Base-by-base conservation (phyloP, 352 stramenopile genomes). In the Phytophthora quininea region DNA sequence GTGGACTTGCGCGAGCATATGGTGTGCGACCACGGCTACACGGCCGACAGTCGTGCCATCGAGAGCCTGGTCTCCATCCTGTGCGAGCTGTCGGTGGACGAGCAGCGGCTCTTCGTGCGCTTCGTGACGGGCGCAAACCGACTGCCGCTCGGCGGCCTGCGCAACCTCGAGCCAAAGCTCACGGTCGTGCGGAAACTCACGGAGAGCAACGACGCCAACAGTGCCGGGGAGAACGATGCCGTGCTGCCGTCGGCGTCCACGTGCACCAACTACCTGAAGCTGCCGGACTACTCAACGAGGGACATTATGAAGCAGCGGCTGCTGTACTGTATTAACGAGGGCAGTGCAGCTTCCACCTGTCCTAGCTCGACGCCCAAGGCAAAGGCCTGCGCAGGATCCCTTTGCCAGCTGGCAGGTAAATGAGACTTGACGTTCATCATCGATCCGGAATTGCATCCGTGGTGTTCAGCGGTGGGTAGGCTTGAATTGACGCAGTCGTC, bases 201-300 rank as follows among this genome's bases (percentile, higher is more conserved):
- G 0, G 74, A 74, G 49, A 32, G 42, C 8, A 38, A 45, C 4
- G 56, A 71, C 24, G 51, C 32, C 11, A 68, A 49, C 10, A 68
- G 67, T 9, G n/a, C 49, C 5, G 42, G 73, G 4, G 56, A 77
- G 15, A 64, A 58, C 12, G 86, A 95, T 50, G 75, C 79, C 1
- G 72, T 93, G 65, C 61, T 93, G 35, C 90, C 91, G 50, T 97
- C 90, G 4, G 91, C 88, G 15, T 96, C 87, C 15, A 97, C 91
- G 50, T 97, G 90, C 67, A 92, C 89, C 32, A 95, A 97, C 63
- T 97, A 97, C 75, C 74, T 97, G 33, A 97, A 97, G 74, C 74
- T 97, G 29, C 91, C 91, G n/a, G 88, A 92, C 46, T 97, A 97
- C 69, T 96, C 84, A 31, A 89, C 83, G 37, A 82, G 86, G 24